Base-by-base conservation (phyloP, 1,284 basidiomycete genomes). In the Ceratobasidium sp. region DNA sequence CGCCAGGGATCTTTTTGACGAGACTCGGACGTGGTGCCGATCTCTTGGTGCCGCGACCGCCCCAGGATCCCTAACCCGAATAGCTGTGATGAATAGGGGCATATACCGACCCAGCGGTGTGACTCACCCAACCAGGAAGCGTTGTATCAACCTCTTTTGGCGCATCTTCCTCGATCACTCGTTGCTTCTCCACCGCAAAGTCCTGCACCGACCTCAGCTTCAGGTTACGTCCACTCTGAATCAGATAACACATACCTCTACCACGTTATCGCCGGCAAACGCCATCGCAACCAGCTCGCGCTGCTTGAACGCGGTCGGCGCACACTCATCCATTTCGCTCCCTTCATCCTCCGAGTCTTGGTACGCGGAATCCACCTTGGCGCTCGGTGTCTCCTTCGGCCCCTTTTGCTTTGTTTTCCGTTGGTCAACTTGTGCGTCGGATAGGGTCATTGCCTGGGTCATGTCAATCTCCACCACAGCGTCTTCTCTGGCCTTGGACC, bases 201-300 rank as follows among this genome's bases (percentile, higher is more conserved):
- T 93, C 90, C 92, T 95, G 76, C 9, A n/a, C 39, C 18, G 16
- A 32, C 59, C 30, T 23, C 34, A 36, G 14, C 6, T 43, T 28
- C 30, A 74, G 61, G 9, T 34, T 10, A 41, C 41, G 34, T 52
- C 34, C 18, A 32, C 59, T 57, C 43, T 59, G 50, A 45, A 39
- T 28, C 45, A 46, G 34, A 21, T 1, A 36, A 76, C 14, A 76
- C 86, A 28, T 77, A 93, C 93, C 79, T 92, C 87, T 0, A 97
- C 89, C 12, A 98, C 97, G 78, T 98, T 93, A 80, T 99, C 97
- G 0, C 94, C 94, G 0, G 97, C 97, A 83, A 99, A 99, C 0
- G 97, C 97, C 74, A 91, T 88, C 0, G 95, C 92, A 8, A 99
- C 96, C 3, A 99, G 85, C 75, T 97, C 92, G 28, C 92, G 86